phyloP scores from a whole-genome alignment of 2,329 filamentous ascomycete genomes.

The Xylaria sp. region DNA sequence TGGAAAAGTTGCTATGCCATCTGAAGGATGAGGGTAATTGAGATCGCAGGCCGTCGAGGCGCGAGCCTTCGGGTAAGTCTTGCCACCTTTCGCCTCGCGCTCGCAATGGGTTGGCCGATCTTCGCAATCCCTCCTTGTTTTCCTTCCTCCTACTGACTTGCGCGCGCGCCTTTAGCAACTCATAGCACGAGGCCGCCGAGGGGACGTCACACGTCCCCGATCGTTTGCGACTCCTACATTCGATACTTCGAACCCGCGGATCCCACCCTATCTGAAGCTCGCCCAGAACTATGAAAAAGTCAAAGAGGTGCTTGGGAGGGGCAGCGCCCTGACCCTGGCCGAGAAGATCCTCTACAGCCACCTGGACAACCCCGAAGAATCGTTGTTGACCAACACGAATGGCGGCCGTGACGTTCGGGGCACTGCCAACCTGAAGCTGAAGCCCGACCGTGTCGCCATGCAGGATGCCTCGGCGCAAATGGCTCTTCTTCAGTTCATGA shows the following conservation, averaged over 20 bases:
- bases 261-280: slow-evolving; percentile 72
- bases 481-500: slow-evolving; percentile 98
- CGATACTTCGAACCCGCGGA: slow-evolving; percentile 52
- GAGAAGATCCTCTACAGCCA: slow-evolving; percentile 99
- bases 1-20: slow-evolving; percentile 41
- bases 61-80: slow-evolving; percentile 39
- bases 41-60: slow-evolving; percentile 40
- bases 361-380: slow-evolving; percentile 86
- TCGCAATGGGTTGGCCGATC: neutral
- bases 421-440: slow-evolving; percentile 91
- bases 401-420: slow-evolving; percentile 86
- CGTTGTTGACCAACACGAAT: slow-evolving; percentile 79
- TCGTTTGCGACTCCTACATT: slow-evolving; percentile 44
- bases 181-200: slow-evolving; percentile 32
- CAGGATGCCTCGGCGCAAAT: slow-evolving; percentile 99
- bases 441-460: slow-evolving; percentile 97
- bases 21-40: slow-evolving; percentile 42
- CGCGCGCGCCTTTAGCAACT: slow-evolving; percentile 32
- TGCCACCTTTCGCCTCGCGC: neutral
- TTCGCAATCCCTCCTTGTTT: too few relatives aligned
- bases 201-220: slow-evolving; percentile 34
- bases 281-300: slow-evolving; percentile 66
- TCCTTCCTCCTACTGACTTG: neutral
- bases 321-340: slow-evolving; percentile 76
- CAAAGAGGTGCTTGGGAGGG: slow-evolving; percentile 57